Percentiles rank a stretch among this genome's conserved stretches.
Conservation (phyloP, 2,329 filamentous ascomycete genomes). For the Penicillium palitans region DNA sequence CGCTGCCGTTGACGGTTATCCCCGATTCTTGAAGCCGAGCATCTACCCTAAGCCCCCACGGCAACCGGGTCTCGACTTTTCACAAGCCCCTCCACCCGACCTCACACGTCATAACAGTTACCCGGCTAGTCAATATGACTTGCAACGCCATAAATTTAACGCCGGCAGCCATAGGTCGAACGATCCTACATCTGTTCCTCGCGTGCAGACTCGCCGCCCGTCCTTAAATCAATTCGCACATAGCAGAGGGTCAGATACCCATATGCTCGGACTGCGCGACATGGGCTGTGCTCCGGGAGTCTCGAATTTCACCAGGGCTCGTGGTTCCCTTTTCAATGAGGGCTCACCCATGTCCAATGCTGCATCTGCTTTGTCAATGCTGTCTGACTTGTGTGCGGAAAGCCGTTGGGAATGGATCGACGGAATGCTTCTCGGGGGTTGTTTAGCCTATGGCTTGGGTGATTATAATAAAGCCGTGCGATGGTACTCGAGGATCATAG, state of each 20-base stretch:
- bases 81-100: constrained; percentile 32
- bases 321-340: constrained; percentile 34
- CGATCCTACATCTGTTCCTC: constrained; percentile 19
- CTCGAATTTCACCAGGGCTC: constrained; percentile 35
- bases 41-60: constrained; percentile 64
- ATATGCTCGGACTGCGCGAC: constrained; percentile 34
- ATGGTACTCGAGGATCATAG: constrained; percentile 58
- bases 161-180: constrained; percentile 12
- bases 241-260: constrained; percentile 29
- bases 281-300: constrained; percentile 35
- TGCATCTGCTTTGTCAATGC: constrained; percentile 66
- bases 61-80: constrained; percentile 55
- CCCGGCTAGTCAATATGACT: constrained; percentile 38
- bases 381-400: constrained; percentile 74
- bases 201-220: constrained; percentile 25
- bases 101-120: constrained; percentile 38
- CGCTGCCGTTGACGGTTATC: constrained; percentile 40
- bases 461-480: constrained; percentile 69
- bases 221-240: constrained; percentile 29
- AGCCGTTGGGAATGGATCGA: constrained; percentile 88
- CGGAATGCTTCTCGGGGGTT: constrained; percentile 87
- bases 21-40: constrained; percentile 52
- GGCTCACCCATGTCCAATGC: constrained; percentile 58
- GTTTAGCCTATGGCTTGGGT: constrained; percentile 84
- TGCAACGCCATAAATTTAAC: constrained; percentile 25